These are phyloP conservation scores for Coemansia sp. DNA, from an alignment of 192 early-diverging fungal genomes.

Conservation along the genomic window DNA sequence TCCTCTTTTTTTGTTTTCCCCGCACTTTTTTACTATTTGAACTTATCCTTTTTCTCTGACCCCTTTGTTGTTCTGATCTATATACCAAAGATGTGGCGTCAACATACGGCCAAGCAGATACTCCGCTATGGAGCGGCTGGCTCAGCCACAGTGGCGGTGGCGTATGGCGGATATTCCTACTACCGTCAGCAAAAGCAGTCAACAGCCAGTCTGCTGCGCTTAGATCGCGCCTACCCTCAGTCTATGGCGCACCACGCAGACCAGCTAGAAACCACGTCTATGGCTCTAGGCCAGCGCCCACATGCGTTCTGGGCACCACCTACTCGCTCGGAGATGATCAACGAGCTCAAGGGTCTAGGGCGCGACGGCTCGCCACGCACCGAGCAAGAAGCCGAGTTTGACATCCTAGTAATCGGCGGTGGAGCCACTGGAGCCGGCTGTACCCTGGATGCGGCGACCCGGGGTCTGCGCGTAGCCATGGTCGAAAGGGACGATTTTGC, in stretches of 20 bases:
- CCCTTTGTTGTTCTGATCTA: background rate
- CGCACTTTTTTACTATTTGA: background rate
- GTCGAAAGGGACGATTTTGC: conserved; percentile 97
- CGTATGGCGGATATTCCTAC: conserved; percentile 31
- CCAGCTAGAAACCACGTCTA: conserved; percentile 33
- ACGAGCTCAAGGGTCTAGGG: conserved; percentile 58
- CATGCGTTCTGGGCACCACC: conserved; percentile 75
- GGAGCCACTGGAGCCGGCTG: conserved; percentile 94
- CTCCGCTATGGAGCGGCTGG: conserved; percentile 30
- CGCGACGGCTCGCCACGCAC: conserved; percentile 48
- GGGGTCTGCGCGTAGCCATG: conserved; percentile 89
- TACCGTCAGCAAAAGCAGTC: conserved; percentile 17
- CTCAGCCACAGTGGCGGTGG: conserved; percentile 15
- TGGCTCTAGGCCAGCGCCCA: conserved; percentile 40
- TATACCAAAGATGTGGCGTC: conserved; percentile 36
- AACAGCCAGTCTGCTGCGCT: background rate
- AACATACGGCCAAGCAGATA: conserved; percentile 29
- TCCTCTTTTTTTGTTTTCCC: background rate
- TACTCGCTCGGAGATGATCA: conserved; percentile 69
- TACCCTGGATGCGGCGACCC: conserved; percentile 89
- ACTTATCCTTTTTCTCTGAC: background rate
- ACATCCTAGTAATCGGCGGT: conserved; percentile 89
- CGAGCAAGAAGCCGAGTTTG: conserved; percentile 58
- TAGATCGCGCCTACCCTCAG: conserved; percentile 8
- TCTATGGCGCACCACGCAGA: conserved; percentile 31